These are phyloP conservation scores for Euphorbia schlechtendalii DNA, from an alignment of 441 rosid species.

Conservation along the genomic window DNA sequence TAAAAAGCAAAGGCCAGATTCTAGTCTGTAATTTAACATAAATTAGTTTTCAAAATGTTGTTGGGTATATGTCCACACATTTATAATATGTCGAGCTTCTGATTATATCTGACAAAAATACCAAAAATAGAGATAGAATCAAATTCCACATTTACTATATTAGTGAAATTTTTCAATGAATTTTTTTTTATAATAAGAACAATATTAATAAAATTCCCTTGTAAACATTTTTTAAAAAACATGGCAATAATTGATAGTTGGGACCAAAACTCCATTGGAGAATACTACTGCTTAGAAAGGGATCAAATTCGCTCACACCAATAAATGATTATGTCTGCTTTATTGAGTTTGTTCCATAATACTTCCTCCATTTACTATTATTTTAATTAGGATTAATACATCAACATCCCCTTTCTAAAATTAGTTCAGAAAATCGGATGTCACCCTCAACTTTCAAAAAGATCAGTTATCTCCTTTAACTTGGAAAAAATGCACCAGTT, in stretches of 20 bases:
- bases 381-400: too few species aligned
- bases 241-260: constrained; percentile 16
- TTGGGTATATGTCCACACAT: constrained; percentile 1
- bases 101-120: background rate
- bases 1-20: constrained; percentile 11
- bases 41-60: background rate
- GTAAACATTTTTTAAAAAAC: too few species aligned
- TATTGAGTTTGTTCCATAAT: constrained; percentile 34
- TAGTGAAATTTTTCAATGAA: background rate
- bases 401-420: too few species aligned
- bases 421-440: too few species aligned
- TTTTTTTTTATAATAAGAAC: too few species aligned
- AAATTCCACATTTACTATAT: constrained; percentile 18
- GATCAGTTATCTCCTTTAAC: too few species aligned
- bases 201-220: too few species aligned
- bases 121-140: constrained; percentile 19
- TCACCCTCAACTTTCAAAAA: too few species aligned
- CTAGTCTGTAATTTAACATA: too few species aligned
- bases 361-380: too few species aligned
- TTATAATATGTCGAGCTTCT: too few species aligned
- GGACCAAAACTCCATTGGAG: constrained; percentile 34
- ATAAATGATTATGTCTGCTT: constrained; percentile 33
- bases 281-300: constrained; percentile 23
- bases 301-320: constrained; percentile 31
- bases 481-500: too few species aligned